Evolutionary conservation across 139 green algal genomes (phyloP).

Genomic region (Coelastrella sp.): DNA sequence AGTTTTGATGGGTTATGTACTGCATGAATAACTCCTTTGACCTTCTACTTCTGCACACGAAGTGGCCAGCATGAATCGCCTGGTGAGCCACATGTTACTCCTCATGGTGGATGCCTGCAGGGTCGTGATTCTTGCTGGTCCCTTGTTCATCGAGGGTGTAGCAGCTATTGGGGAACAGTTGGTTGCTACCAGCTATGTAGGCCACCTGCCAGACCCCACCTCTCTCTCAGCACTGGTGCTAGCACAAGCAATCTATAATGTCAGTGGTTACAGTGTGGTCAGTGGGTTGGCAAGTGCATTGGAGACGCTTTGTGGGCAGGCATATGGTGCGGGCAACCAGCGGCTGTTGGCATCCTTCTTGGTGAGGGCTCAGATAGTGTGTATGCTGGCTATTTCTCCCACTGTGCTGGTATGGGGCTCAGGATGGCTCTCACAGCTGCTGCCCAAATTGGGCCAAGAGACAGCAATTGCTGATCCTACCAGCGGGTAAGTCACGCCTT

Average conservation of each 20-base stretch:
- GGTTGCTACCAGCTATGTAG: conserved; percentile 19
- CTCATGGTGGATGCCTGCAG: conserved; percentile 6
- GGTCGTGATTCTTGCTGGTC: not conserved
- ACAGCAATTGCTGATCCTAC: not conserved
- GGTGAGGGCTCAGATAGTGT: conserved; percentile 36
- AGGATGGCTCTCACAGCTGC: not conserved
- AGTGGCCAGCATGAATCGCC: too few relatives aligned
- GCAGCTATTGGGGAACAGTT: conserved; percentile 36
- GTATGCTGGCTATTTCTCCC: conserved; percentile 7
- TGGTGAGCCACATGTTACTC: too few relatives aligned
- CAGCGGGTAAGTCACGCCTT: conserved; percentile 33
- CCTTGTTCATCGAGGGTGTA: conserved; percentile 37
- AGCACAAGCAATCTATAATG: conserved; percentile 28
- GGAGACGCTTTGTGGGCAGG: conserved; percentile 34
- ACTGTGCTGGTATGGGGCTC: not conserved
- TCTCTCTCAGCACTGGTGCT: conserved; percentile 25
- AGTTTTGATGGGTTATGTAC: too few relatives aligned
- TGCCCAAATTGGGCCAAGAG: conserved; percentile 23
- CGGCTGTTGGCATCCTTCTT: conserved; percentile 5
- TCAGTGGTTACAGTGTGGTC: conserved; percentile 32
- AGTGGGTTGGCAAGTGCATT: conserved; percentile 27
- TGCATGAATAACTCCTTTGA: too few relatives aligned
- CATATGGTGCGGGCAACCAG: conserved; percentile 11
- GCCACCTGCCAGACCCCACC: not conserved
- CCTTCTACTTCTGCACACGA: too few relatives aligned